Evolutionary conservation across 208 protist species (phyloP).

Genomic region (Leptomonas seymouri): DNA sequence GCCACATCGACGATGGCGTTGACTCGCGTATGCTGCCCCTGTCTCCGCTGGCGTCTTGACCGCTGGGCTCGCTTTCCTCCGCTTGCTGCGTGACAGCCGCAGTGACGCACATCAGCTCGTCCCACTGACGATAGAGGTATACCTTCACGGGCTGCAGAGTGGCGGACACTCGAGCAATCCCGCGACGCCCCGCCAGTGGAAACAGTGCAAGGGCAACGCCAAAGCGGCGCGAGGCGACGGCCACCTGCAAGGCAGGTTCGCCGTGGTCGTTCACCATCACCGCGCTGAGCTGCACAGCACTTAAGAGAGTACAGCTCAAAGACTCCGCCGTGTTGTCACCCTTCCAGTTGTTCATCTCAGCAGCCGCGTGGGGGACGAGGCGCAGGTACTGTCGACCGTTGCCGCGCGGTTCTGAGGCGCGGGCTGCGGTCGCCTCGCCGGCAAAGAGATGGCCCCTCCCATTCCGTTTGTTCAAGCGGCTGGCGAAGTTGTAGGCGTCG

Average conservation of each 20-base stretch:
- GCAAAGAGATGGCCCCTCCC: constrained; percentile 9
- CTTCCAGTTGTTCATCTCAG: constrained; percentile 40
- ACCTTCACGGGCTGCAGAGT: constrained; percentile 30
- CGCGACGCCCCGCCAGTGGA: constrained; percentile 30
- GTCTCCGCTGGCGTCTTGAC: constrained; percentile 13
- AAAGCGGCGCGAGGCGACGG: constrained; percentile 36
- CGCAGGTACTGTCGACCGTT: constrained; percentile 29
- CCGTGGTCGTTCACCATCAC: constrained; percentile 34
- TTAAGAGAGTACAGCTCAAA: constrained; percentile 23
- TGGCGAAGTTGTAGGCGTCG: constrained; percentile 30
- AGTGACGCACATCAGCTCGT: constrained; percentile 25
- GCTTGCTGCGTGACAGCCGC: constrained; percentile 15
- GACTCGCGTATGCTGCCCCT: background rate
- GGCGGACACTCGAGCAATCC: constrained; percentile 20
- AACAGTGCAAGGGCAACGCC: constrained; percentile 41
- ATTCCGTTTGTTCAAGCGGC: constrained; percentile 11
- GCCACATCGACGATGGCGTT: background rate
- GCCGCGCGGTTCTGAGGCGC: background rate
- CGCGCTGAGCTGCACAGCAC: constrained; percentile 37
- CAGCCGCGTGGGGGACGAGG: constrained; percentile 45
- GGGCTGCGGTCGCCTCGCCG: background rate
- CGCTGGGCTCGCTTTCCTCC: constrained; percentile 15
- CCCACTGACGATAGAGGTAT: constrained; percentile 26
- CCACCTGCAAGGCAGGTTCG: constrained; percentile 37
- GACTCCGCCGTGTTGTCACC: constrained; percentile 23